Conservation (phyloP, 1,139 yeast genomes). For the Suhomyces yuchorum region DNA sequence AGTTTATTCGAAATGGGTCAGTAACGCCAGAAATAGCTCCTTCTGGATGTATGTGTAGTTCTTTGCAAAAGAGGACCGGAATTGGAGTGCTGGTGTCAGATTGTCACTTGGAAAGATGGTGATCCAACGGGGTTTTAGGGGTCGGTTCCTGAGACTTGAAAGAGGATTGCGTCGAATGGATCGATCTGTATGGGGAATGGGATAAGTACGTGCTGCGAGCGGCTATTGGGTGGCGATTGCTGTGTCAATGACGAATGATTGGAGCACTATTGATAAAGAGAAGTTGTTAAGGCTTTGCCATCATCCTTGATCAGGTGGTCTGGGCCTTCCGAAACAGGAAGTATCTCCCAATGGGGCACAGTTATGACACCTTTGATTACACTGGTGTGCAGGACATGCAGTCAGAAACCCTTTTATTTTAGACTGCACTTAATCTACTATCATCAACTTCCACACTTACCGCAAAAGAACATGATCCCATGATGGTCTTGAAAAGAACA, state of each 20-base stretch:
- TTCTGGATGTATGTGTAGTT: too few relatives aligned
- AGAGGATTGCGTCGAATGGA: too few relatives aligned
- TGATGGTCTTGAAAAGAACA: slow-evolving; percentile 2
- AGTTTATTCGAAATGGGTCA: background rate
- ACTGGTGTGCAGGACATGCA: background rate
- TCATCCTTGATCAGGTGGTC: slow-evolving; percentile 4
- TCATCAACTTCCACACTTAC: background rate
- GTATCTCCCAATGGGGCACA: background rate
- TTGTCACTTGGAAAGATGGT: background rate
- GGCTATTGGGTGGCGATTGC: background rate
- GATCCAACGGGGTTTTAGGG: background rate
- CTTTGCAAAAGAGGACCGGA: background rate
- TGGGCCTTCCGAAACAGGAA: background rate
- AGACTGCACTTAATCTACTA: background rate
- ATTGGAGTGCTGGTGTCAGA: background rate
- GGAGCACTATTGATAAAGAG: background rate
- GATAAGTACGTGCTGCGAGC: too few relatives aligned
- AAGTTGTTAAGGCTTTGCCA: slow-evolving; percentile 2
- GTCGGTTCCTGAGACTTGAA: background rate
- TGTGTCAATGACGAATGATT: background rate
- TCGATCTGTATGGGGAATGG: too few relatives aligned
- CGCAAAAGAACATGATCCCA: background rate
- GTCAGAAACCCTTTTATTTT: background rate
- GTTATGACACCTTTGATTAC: background rate
- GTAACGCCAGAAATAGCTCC: too few relatives aligned